Base-by-base conservation (phyloP, 495 filamentous ascomycete genomes). In the Barbatosphaeria neglecta region DNA sequence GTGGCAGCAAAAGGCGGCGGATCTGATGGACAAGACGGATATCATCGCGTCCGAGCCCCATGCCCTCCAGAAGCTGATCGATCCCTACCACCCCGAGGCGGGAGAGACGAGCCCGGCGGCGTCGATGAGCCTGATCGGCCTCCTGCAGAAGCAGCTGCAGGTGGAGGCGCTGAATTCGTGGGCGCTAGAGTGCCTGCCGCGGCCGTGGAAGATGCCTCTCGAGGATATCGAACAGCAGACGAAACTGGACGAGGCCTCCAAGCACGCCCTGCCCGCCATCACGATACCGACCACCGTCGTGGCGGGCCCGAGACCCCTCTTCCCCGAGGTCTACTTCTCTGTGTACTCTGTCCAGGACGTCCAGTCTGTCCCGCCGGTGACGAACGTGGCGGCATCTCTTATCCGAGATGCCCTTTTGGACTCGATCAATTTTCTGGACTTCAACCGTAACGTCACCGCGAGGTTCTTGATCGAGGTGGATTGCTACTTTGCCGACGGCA, bases 321-420 rank as follows among this genome's bases (percentile, higher is more conserved):
- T 95, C 62, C 93, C 92, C 0, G 92, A 97, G 63, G 73, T 95
- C 16, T 95, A 85, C 63, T 83, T 95, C 61, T 99, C 92, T 2
- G 86, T 96, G 17, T 99, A 90, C 54, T 77, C 79, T 3, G 74
- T 85, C 53, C 90, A 95, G 55, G 90, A 95, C 8, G 68, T 95
- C 27, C 87, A 95, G 67, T 95, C 92, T 6, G 92, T 97, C 4
- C 92, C 92, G 33, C 72, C 84, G 5, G 74, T 76, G 3, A 74
- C 74, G 16, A 80, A 80, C 49, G 82, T 95, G 47, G 78, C 90
- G 1, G 81, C 87, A 0, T 88, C 78, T 7, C 60, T 99, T 19
- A 69, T 96, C 50, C 77, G 92, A 41, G 92, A 99, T 64, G 78
- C 77, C 0, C 72, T 95, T 17, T 76, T 94, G 24, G 92, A 99